Base-by-base conservation (phyloP, 2,329 filamentous ascomycete genomes). In the Cytospora leucostoma region DNA sequence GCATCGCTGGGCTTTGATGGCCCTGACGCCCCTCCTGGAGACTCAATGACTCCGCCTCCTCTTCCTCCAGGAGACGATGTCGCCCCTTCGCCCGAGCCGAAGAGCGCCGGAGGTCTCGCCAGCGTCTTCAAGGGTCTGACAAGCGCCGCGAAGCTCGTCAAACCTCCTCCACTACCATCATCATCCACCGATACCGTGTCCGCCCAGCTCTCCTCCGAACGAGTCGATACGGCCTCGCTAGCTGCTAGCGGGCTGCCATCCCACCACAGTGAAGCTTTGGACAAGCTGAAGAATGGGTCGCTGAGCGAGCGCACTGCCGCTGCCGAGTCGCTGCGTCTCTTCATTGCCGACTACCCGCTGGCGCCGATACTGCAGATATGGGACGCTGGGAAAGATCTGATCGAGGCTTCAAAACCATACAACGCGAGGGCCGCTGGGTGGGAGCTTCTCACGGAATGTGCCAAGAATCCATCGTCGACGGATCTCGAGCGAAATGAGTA, bases 401-500 rank as follows among this genome's bases (percentile, higher is more conserved):
- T 90, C 64, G 80, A 88, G 34, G 75, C 82, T 7, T 73, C 76
- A 27, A 87, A 88, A 61, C 74, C 84, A n/a, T 72, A 72, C 5
- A 73, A 80, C 34, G 81, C 82, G 67, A 82, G 88, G 33, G 75
- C 76, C 56, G 82, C 84, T n/a, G 88, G 86, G 19, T 90, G 87
- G 82, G 84, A 85, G 67, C 80, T 91, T 12, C 75, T 91, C 51
- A 84, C 82, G 33, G 86, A 88, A 70, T 90, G 87, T 69, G 86
- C 85, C 62, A 85, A 86, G 69, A 84, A 89, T 70, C 74, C 80
- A 6, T 80, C 82, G 7, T 84, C 86, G 7, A 88, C 86, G n/a
- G 85, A 88, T 67, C 79, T 89, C 35, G 88, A 90, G 73, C 82
- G 88, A 55, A 81, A 83, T 67, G 85, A 87, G 67, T 89, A 86